Evolutionary conservation across 208 protist species (phyloP).

Genomic region (Perkinsela sp.): DNA sequence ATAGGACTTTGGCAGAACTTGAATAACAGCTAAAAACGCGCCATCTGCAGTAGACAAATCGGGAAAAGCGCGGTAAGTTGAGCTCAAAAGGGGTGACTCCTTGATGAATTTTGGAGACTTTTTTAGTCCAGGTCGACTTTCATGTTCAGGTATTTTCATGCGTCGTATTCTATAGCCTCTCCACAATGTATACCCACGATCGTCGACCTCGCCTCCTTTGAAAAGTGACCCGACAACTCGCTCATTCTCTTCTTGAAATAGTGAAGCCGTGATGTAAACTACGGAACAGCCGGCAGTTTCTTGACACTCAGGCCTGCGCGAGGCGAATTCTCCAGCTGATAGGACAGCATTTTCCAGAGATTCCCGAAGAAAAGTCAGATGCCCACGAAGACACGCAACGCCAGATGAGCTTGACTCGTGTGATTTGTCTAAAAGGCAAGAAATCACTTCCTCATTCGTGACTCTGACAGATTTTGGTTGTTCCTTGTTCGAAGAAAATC

Average conservation of each 20-base stretch:
- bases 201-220: neutral
- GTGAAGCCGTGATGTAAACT: neutral
- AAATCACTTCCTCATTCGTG: neutral
- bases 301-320: neutral
- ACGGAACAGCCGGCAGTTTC: neutral
- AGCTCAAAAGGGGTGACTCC: neutral
- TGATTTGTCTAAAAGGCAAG: neutral
- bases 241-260: neutral
- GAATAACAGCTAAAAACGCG: neutral
- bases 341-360: neutral
- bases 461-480: neutral
- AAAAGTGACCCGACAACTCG: neutral
- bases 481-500: neutral
- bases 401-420: neutral
- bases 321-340: neutral
- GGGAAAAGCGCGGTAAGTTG: neutral
- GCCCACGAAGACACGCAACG: neutral
- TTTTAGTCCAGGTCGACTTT: neutral
- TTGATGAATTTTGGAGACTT: neutral
- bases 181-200: neutral
- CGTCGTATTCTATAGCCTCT: neutral
- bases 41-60: neutral
- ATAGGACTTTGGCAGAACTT: neutral
- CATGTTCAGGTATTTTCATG: too few species aligned
- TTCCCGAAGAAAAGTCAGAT: neutral